These are phyloP conservation scores for Oryza glaberrima DNA, from an alignment of 176 grass and related monocot genomes.

Conservation along the genomic window DNA sequence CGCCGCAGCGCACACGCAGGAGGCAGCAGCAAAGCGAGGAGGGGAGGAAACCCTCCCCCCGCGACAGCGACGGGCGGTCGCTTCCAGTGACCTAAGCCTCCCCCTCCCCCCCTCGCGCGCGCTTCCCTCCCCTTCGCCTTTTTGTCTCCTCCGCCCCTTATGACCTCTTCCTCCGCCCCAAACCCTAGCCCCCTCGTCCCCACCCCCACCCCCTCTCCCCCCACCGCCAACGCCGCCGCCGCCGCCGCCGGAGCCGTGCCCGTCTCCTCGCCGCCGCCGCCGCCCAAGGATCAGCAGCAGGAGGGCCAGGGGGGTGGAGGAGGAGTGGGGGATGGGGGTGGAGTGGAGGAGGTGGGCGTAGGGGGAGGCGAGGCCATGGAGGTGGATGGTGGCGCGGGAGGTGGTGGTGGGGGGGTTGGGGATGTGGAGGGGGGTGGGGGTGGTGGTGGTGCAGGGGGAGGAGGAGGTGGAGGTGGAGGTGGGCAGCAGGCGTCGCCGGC, in stretches of 20 bases:
- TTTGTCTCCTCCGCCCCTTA: constrained; percentile 50
- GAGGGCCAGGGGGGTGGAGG: constrained; percentile 38
- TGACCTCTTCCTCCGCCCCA: constrained; percentile 74
- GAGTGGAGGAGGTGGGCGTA: constrained; percentile 38
- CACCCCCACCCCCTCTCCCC: constrained; percentile 30
- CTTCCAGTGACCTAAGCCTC: constrained; percentile 60
- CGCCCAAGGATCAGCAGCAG: constrained; percentile 51
- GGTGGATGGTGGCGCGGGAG: constrained; percentile 55
- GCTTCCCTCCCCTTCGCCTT: neutral
- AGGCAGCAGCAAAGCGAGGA: neutral
- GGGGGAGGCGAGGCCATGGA: constrained; percentile 48
- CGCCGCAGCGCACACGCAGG: constrained; percentile 20
- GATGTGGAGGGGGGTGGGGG: constrained; percentile 51
- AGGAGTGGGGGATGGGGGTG: constrained; percentile 30
- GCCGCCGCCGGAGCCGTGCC: neutral
- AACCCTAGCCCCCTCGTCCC: constrained; percentile 62
- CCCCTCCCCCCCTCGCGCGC: neutral
- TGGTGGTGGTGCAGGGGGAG: constrained; percentile 33
- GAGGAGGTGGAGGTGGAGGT: neutral
- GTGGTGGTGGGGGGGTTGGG: constrained; percentile 21
- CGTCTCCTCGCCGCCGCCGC: constrained; percentile 1
- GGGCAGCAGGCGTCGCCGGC: constrained; percentile 54
- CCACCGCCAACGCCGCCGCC: constrained; percentile 2
- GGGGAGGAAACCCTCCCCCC: neutral
- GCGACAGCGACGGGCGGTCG: constrained; percentile 78